Conservation (phyloP, 2,329 filamentous ascomycete genomes). For the Xylaria multiplex region DNA sequence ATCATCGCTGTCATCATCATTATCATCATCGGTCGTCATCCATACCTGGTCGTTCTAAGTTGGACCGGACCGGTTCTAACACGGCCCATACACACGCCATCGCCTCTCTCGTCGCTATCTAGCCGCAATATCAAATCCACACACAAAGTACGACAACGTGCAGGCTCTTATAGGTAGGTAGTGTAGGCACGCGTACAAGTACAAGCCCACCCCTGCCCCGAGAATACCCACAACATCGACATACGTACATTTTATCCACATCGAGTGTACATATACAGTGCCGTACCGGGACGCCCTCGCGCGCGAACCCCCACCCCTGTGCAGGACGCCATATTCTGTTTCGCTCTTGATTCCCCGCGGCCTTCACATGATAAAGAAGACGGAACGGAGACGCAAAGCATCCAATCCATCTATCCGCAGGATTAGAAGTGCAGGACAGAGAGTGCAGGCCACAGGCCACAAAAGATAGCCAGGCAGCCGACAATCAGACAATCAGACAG, state of each 20-base stretch:
- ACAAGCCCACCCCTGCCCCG: conserved; percentile 23
- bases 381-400: conserved; percentile 7
- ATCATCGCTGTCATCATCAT: conserved; percentile 31
- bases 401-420: conserved; percentile 1
- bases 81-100: neutral
- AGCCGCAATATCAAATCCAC: conserved; percentile 15
- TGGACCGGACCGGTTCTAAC: neutral
- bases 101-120: neutral
- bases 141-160: conserved; percentile 26
- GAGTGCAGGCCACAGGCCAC: neutral
- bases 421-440: neutral
- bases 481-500: conserved; percentile 16
- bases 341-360: conserved; percentile 19
- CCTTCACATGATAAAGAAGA: conserved; percentile 29
- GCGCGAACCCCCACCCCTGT: conserved; percentile 23
- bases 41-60: neutral
- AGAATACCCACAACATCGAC: conserved; percentile 25
- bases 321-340: conserved; percentile 2
- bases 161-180: conserved; percentile 27
- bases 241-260: conserved; percentile 28
- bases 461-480: neutral
- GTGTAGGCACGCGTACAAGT: conserved; percentile 22
- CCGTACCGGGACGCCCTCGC: conserved; percentile 20
- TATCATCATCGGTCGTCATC: conserved; percentile 18
- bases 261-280: conserved; percentile 26